Conservation (phyloP, 2,329 filamentous ascomycete genomes). For the Aulographum hederae region DNA sequence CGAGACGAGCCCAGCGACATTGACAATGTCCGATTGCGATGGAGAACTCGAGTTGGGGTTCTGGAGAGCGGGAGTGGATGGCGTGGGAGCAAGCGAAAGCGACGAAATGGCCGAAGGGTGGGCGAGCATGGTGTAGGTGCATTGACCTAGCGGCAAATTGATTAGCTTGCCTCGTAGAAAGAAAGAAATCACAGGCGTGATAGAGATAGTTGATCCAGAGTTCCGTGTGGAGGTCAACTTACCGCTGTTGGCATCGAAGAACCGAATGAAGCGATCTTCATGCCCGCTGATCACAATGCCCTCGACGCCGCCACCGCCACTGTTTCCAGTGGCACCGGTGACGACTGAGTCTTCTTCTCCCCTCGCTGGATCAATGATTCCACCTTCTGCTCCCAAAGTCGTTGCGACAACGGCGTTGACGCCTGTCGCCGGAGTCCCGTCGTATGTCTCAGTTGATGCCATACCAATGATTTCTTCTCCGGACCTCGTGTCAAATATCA, state of each 20-base stretch:
- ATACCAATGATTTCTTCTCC: constrained; percentile 85
- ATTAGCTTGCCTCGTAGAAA: constrained; percentile 1
- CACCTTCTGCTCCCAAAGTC: constrained; percentile 59
- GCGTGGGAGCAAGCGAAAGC: constrained; percentile 70
- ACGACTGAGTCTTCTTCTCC: constrained; percentile 32
- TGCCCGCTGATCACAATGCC: constrained; percentile 92
- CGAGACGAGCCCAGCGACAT: too few relatives aligned
- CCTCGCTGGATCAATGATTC: constrained; percentile 27
- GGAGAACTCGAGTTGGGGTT: too few relatives aligned
- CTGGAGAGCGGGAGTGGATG: too few relatives aligned
- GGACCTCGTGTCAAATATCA: constrained; percentile 82
- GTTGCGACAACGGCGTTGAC: constrained; percentile 87
- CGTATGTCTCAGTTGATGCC: constrained; percentile 87
- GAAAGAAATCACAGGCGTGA: neutral
- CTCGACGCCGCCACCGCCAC: constrained; percentile 57
- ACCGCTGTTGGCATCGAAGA: constrained; percentile 99
- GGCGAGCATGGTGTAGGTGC: constrained; percentile 96
- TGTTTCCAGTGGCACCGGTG: constrained; percentile 61
- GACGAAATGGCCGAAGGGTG: constrained; percentile 87
- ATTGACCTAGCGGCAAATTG: constrained; percentile 52
- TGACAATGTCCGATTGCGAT: too few relatives aligned
- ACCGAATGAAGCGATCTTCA: constrained; percentile 87
- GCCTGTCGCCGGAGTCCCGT: constrained; percentile 63
- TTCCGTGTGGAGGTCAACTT: constrained; percentile 34
- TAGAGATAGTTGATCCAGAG: too few relatives aligned